Evolutionary conservation across 2,329 filamentous ascomycete genomes (phyloP), one percentile per base, ranked within the genome.

Genomic region (Xylariaceae sp.): DNA sequence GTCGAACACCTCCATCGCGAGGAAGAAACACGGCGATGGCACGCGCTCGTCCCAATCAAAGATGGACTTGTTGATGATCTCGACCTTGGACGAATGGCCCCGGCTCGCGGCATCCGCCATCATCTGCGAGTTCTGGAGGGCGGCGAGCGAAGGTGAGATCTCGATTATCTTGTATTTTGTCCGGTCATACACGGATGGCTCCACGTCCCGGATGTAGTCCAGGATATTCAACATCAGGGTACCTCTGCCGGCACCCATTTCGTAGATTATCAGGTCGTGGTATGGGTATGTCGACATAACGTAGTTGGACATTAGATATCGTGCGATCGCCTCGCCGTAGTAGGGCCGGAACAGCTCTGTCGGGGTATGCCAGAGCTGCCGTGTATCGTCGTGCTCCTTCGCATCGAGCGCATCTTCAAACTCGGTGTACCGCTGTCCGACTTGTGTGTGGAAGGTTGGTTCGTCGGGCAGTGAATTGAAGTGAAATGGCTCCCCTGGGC

Each of bases 181-280:
- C 53, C 94, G 86, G 65, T 89, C 88, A 74, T 99, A 99, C 26
- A 99, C 93, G 60, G 92, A 89, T 0, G 92, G 91, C 65, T 97
- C 90, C 37, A 87, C 81, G 61, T 90, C 87, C 58, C 92, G 89
- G 71, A 99, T 96, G 73, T 95, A 96, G 78, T 99, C 93, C 57
- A 99, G 82, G 53, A 99, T 92, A 73, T 99, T 99, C 69, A 94
- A 81, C 94, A 99, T 99, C 69, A 99, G 83, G 0, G 95, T 99
- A 58, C 94, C 94, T 66, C 96, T 93, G 65, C 94, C 94, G 32
- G 94, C 94, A 46, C 94, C 94, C 89, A 99, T 96, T 72, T 99
- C 94, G 81, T 97, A 99, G 72, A 99, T 95, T 65, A 96, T 90
- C 46, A 99, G 83, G 73, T 99, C 94, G 73, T 97, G 87, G 77